phyloP scores from a whole-genome alignment of 1,284 basidiomycete genomes.

The Tylopilus sp. region DNA sequence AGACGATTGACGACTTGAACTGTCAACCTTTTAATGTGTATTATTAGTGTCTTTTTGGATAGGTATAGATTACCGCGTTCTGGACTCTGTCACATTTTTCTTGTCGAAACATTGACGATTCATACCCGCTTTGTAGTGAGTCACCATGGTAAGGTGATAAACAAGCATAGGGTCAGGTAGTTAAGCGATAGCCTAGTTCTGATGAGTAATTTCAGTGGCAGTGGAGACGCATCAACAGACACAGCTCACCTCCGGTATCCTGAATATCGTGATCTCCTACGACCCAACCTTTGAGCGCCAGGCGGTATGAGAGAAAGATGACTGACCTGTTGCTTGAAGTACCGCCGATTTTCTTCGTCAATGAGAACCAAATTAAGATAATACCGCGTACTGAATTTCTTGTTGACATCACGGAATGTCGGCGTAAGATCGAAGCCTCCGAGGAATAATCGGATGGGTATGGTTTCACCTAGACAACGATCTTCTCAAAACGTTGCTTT shows the following conservation, averaged over 20 bases:
- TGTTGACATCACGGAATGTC: slow-evolving; percentile 98
- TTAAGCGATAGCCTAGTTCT: slow-evolving; percentile 25
- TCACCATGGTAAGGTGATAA: slow-evolving; percentile 2
- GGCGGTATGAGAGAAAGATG: not conserved
- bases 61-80: slow-evolving; percentile 2
- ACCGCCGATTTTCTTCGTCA: slow-evolving; percentile 95
- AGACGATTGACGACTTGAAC: not conserved
- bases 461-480: slow-evolving; percentile 79
- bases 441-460: slow-evolving; percentile 95
- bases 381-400: slow-evolving; percentile 96
- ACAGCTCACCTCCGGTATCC: slow-evolving; percentile 62
- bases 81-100: not conserved
- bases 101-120: not conserved
- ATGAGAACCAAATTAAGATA: slow-evolving; percentile 97
- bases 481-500: not conserved
- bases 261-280: slow-evolving; percentile 70
- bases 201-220: slow-evolving; percentile 5
- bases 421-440: slow-evolving; percentile 98
- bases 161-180: slow-evolving; percentile 7
- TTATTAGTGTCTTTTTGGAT: slow-evolving; percentile 9
- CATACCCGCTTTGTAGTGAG: slow-evolving; percentile 1
- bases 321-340: slow-evolving; percentile 85
- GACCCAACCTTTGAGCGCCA: not conserved
- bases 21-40: slow-evolving; percentile 13
- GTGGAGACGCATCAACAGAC: not conserved